Conservation (phyloP, 345 rosid species). For the Lumnitzera racemosa region DNA sequence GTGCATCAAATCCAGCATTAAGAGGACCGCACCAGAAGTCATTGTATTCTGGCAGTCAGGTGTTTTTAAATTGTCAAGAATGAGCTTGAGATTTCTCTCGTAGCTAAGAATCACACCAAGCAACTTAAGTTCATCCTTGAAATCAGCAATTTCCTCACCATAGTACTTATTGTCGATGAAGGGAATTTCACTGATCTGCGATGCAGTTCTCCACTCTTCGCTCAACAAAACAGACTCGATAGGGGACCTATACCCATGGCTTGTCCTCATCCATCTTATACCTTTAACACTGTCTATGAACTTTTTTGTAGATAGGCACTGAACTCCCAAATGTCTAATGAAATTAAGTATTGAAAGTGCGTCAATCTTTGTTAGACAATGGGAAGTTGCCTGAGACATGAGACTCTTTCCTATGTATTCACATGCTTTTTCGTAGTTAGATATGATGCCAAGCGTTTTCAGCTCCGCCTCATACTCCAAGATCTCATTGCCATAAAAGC, state of each 20-base stretch:
- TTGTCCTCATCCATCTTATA: constrained; percentile 45
- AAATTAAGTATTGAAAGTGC: constrained; percentile 45
- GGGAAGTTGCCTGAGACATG: constrained; percentile 38
- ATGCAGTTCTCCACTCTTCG: constrained; percentile 44
- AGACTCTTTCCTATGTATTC: constrained; percentile 43
- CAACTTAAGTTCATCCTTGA: constrained; percentile 39
- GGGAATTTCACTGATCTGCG: constrained; percentile 46
- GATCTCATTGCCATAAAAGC: constrained; percentile 41
- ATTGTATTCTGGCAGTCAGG: constrained; percentile 10
- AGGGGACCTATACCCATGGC: constrained; percentile 36
- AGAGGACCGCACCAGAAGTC: constrained; percentile 34
- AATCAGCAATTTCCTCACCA: constrained; percentile 25
- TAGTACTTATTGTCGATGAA: constrained; percentile 36
- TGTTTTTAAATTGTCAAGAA: constrained; percentile 31
- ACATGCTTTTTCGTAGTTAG: constrained; percentile 47
- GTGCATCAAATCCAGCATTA: constrained; percentile 15
- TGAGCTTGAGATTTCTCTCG: constrained; percentile 18
- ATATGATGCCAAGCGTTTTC: constrained; percentile 50
- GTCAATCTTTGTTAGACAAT: constrained; percentile 23
- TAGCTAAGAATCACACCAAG: constrained; percentile 51
- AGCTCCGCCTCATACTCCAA: constrained; percentile 32
- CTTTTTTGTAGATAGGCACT: constrained; percentile 24
- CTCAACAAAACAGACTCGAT: constrained; percentile 42
- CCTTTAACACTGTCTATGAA: constrained; percentile 33
- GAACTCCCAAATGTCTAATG: constrained; percentile 38